A percentile compares a stretch with the other conserved stretches of the same genome.
Evolutionary conservation across 2,329 filamentous ascomycete species (phyloP).

Genomic region (Chalaropsis thielavioides): DNA sequence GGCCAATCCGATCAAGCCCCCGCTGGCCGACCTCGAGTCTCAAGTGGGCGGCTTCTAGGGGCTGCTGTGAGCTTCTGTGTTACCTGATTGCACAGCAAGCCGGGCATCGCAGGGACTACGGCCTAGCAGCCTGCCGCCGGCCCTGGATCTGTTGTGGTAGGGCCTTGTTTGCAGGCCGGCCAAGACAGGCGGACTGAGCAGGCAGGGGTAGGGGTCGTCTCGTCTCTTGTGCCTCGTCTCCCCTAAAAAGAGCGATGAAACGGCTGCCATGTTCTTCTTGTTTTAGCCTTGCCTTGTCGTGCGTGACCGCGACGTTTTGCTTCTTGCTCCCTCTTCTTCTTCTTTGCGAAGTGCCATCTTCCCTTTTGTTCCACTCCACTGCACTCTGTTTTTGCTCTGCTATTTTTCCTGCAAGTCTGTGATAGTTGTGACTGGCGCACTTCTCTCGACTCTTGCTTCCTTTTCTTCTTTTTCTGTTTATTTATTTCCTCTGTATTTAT

Average conservation of each 20-base stretch:
- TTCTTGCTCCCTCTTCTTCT: background rate
- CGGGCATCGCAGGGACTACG: no score
- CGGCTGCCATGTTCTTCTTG: background rate
- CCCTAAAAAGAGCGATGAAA: background rate
- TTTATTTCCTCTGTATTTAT: constrained; percentile 18
- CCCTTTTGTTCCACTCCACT: no score
- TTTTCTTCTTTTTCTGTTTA: background rate
- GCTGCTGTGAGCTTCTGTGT: no score
- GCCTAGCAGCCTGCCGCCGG: no score
- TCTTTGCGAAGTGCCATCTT: constrained; percentile 9
- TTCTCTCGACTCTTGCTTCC: background rate
- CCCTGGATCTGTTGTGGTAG: no score
- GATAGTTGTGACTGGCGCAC: background rate
- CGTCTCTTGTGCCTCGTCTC: background rate
- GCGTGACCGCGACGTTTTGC: no score
- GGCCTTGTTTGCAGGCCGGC: background rate
- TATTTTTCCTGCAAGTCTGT: constrained; percentile 8
- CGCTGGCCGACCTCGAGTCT: background rate
- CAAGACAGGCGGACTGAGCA: background rate
- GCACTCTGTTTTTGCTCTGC: background rate
- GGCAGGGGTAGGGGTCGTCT: background rate
- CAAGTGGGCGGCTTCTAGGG: background rate
- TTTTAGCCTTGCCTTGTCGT: background rate
- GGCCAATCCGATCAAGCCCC: background rate
- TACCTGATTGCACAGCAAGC: no score